A percentile compares a stretch with the other conserved stretches of the same genome.
phyloP scores from a whole-genome alignment of 306 rosid genomes.

The Senna siamea region DNA sequence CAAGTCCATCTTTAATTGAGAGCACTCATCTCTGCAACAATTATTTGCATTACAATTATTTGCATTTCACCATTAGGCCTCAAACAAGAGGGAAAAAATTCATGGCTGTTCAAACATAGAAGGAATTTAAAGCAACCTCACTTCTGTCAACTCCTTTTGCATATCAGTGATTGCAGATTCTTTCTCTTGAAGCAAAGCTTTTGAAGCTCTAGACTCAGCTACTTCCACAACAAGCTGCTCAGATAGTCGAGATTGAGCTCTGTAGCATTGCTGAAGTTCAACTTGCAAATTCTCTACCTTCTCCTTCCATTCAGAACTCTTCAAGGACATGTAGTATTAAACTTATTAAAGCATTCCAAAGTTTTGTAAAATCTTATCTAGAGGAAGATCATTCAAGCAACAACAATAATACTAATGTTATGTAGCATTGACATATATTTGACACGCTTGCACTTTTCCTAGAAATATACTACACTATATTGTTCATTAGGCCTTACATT shows the following conservation, averaged over 20 bases:
- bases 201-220: conserved; percentile 73
- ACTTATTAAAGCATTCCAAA: conserved; percentile 27
- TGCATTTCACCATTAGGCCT: neutral
- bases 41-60: neutral
- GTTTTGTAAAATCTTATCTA: neutral
- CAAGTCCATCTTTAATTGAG: conserved; percentile 65
- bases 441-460: neutral
- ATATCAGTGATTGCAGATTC: conserved; percentile 52
- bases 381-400: conserved; percentile 17
- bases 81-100: neutral
- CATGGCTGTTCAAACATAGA: neutral
- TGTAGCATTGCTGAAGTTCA: conserved; percentile 92
- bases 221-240: conserved; percentile 95
- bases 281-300: conserved; percentile 73
- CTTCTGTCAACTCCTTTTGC: conserved; percentile 64
- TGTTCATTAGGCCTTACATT: neutral
- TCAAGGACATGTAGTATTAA: conserved; percentile 22
- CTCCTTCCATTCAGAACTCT: conserved; percentile 97
- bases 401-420: neutral
- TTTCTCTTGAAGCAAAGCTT: conserved; percentile 69
- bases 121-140: conserved; percentile 52
- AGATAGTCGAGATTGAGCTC: conserved; percentile 85
- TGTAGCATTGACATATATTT: neutral
- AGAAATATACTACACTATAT: neutral
- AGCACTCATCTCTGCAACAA: conserved; percentile 71